Percentiles rank a stretch among this genome's conserved stretches.
These are phyloP conservation scores for Cercophora newfieldiana DNA, from an alignment of 495 filamentous ascomycete species.

Conservation along the genomic window DNA sequence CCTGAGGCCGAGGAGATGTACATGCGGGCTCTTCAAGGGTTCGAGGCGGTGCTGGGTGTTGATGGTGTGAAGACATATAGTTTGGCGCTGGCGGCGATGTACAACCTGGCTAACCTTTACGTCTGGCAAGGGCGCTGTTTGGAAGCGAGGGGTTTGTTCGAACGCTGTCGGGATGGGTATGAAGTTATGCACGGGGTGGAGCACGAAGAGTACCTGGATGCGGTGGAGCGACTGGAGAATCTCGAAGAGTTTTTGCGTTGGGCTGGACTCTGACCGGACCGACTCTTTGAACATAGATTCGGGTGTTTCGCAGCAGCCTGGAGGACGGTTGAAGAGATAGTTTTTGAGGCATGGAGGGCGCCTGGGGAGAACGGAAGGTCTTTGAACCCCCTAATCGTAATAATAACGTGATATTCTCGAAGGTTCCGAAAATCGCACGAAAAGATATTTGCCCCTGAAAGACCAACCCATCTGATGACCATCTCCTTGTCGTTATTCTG, in stretches of 20 bases:
- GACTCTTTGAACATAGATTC: too few species aligned
- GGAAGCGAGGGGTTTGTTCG: not conserved
- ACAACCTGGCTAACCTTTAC: not conserved
- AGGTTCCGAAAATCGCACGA: too few species aligned
- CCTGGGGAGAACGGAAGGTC: not conserved
- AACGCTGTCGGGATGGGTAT: not conserved
- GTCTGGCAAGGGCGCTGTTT: not conserved
- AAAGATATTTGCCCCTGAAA: too few species aligned
- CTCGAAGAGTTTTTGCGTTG: too few species aligned
- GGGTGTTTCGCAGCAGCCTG: too few species aligned
- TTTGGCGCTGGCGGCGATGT: not conserved
- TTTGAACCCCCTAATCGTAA: too few species aligned
- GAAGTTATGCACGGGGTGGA: not conserved
- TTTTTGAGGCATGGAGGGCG: not conserved
- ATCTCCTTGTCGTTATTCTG: too few species aligned
- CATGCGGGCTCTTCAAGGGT: not conserved
- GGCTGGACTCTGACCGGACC: too few species aligned
- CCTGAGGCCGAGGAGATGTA: not conserved
- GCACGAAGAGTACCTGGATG: not conserved
- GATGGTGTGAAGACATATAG: not conserved
- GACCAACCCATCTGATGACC: too few species aligned
- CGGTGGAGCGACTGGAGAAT: too few species aligned
- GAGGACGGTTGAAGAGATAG: not conserved
- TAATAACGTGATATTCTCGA: too few species aligned
- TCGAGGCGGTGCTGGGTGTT: not conserved